phyloP scores from a whole-genome alignment of 169 alveolate genomes.

The Fabrea salina region DNA sequence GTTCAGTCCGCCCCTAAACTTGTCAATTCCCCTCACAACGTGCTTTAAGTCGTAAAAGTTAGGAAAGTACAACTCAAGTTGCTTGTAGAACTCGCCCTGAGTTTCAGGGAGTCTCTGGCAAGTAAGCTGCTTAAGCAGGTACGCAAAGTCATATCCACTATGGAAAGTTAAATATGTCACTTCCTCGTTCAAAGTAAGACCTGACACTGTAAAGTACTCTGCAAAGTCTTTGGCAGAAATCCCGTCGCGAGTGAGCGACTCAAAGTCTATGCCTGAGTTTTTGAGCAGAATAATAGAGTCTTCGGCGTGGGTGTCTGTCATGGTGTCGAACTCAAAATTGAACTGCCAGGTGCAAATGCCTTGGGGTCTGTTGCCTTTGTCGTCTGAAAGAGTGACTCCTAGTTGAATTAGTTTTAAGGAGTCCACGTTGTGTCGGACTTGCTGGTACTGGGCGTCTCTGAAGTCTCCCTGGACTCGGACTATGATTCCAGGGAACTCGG shows the following conservation, averaged over 20 bases:
- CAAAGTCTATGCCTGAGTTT: constrained; percentile 96
- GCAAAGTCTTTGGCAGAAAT: constrained; percentile 93
- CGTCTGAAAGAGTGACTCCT: constrained; percentile 94
- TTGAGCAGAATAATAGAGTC: constrained; percentile 91
- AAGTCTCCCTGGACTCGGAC: constrained; percentile 50
- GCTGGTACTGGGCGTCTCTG: constrained; percentile 93
- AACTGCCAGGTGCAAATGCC: constrained; percentile 94
- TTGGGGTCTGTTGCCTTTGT: constrained; percentile 88
- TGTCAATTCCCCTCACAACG: constrained; percentile 83
- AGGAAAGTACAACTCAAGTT: constrained; percentile 92
- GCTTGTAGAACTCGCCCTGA: constrained; percentile 89
- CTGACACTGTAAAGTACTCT: constrained; percentile 92
- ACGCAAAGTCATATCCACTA: constrained; percentile 98
- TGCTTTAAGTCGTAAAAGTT: constrained; percentile 93
- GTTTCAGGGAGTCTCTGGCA: constrained; percentile 89
- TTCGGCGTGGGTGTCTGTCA: constrained; percentile 89
- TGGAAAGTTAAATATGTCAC: constrained; percentile 98
- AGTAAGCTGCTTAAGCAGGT: constrained; percentile 89
- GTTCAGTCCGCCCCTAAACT: constrained; percentile 76
- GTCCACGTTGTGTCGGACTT: constrained; percentile 94
- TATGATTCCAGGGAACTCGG: constrained; percentile 87
- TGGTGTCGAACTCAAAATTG: constrained; percentile 93
- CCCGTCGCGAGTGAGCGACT: constrained; percentile 89
- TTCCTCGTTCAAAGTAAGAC: constrained; percentile 94
- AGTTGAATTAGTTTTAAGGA: constrained; percentile 93